phyloP scores from a whole-genome alignment of 1,139 yeast species.

The Hemisphaericaspora xylanilytica region DNA sequence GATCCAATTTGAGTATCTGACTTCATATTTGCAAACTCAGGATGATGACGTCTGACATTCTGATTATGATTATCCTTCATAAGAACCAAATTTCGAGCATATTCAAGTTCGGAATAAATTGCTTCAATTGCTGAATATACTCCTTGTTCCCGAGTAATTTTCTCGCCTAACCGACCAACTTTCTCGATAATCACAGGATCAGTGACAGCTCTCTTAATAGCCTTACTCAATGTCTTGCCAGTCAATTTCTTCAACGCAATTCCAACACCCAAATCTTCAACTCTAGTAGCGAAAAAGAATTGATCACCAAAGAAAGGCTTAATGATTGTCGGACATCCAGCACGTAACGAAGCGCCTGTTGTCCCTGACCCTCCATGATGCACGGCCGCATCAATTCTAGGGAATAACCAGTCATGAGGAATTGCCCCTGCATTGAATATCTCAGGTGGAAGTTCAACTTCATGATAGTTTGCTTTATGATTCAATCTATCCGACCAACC shows the following conservation, averaged over 20 bases:
- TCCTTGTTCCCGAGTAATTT: constrained; percentile 71
- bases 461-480: constrained; percentile 28
- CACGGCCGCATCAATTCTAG: constrained; percentile 86
- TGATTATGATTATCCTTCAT: constrained; percentile 29
- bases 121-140: constrained; percentile 72
- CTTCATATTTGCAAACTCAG: constrained; percentile 10
- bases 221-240: constrained; percentile 58
- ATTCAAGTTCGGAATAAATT: constrained; percentile 72
- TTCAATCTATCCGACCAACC: constrained; percentile 88
- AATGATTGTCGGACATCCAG: constrained; percentile 85
- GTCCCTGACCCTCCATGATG: constrained; percentile 99
- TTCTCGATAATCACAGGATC: constrained; percentile 64
- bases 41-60: constrained; percentile 20
- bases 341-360: constrained; percentile 85
- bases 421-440: constrained; percentile 68
- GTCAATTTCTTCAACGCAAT: constrained; percentile 67
- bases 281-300: constrained; percentile 81
- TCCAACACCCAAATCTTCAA: constrained; percentile 92
- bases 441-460: constrained; percentile 63
- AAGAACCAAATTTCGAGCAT: constrained; percentile 52
- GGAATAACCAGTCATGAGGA: constrained; percentile 95
- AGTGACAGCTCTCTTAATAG: constrained; percentile 64
- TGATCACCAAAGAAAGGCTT: constrained; percentile 98
- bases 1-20: constrained; percentile 27
- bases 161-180: constrained; percentile 61